Evolutionary conservation across 805 yeast genomes (phyloP).

Genomic region (Candida adriatica): DNA sequence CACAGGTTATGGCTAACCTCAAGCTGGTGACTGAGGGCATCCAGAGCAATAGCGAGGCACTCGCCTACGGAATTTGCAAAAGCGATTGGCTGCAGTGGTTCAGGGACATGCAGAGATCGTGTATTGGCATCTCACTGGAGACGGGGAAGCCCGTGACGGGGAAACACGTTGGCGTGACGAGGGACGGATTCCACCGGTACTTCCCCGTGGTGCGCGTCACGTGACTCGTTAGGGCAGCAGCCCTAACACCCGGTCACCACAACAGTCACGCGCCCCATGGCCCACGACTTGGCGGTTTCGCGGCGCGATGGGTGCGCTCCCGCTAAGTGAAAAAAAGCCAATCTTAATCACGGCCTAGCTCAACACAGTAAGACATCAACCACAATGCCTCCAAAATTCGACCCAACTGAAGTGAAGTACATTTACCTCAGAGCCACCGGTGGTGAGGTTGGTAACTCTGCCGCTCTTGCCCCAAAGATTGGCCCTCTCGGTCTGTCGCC

Average conservation of each 20-base stretch:
- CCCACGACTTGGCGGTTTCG: no score
- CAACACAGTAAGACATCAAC: not conserved
- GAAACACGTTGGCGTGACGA: constrained; percentile 22
- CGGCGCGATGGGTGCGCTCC: no score
- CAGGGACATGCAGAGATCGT: constrained; percentile 24
- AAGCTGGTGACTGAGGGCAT: constrained; percentile 12
- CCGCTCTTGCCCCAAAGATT: constrained; percentile 99
- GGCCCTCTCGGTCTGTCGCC: constrained; percentile 99
- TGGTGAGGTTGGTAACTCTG: constrained; percentile 99
- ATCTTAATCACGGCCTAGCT: not conserved
- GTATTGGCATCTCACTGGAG: constrained; percentile 21
- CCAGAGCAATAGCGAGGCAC: constrained; percentile 18
- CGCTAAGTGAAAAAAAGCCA: constrained; percentile 9
- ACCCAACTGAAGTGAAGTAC: constrained; percentile 97
- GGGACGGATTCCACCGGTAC: constrained; percentile 35
- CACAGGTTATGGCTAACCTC: constrained; percentile 3
- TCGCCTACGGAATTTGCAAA: constrained; percentile 21
- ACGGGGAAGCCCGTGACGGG: constrained; percentile 7
- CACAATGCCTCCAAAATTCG: constrained; percentile 96
- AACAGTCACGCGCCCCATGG: no score
- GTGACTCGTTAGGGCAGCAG: not conserved
- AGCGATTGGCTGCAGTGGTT: constrained; percentile 27
- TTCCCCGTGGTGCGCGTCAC: constrained; percentile 33
- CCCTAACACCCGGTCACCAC: constrained; percentile 83
- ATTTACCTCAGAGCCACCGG: constrained; percentile 99